These are phyloP conservation scores for Solanum sparsipilum DNA, from an alignment of 257 asterid genomes.

Conservation along the genomic window DNA sequence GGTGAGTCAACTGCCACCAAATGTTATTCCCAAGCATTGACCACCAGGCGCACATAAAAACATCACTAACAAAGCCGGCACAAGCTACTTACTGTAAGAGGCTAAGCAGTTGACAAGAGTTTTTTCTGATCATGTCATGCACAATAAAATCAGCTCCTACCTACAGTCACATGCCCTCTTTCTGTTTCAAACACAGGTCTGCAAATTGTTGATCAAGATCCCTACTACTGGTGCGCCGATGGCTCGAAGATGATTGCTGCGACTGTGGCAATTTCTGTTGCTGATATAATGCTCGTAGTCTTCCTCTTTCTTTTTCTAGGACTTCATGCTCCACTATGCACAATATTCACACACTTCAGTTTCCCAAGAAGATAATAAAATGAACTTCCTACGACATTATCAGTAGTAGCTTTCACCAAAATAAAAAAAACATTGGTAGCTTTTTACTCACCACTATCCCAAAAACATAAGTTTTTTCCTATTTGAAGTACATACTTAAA, in stretches of 20 bases:
- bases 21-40: slow-evolving; percentile 32
- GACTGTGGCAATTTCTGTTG: slow-evolving; percentile 25
- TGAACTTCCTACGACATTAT: background rate
- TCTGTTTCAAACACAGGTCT: slow-evolving; percentile 62
- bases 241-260: slow-evolving; percentile 31
- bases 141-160: background rate
- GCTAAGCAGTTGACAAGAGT: background rate
- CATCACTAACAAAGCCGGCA: background rate
- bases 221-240: slow-evolving; percentile 57
- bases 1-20: slow-evolving; percentile 56
- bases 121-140: slow-evolving; percentile 8
- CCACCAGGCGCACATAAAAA: slow-evolving; percentile 67
- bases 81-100: too few species aligned
- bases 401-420: background rate
- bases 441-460: background rate
- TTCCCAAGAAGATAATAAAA: background rate
- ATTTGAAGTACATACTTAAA: background rate
- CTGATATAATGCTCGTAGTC: slow-evolving; percentile 58
- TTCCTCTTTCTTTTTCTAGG: slow-evolving; percentile 73
- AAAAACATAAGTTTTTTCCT: too few species aligned
- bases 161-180: slow-evolving; percentile 38
- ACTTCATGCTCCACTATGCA: slow-evolving; percentile 89
- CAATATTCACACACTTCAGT: background rate
- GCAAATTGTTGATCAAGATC: slow-evolving; percentile 69
- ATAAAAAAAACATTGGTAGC: background rate